Evolutionary conservation across 345 rosid genomes (phyloP).

Genomic region (Xanthoceras sorbifolium): DNA sequence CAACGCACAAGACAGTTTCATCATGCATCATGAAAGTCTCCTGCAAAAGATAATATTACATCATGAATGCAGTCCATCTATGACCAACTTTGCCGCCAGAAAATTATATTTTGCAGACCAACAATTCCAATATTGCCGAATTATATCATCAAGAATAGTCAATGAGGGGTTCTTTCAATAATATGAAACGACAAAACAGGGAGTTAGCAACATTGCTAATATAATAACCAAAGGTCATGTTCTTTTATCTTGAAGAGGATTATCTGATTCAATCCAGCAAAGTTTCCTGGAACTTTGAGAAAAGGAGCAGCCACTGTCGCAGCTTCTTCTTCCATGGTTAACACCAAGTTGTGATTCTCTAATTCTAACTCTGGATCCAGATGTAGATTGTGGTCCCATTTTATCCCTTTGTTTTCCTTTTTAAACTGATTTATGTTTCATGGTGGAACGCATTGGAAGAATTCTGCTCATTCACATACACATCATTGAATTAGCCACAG

Average conservation of each 20-base stretch:
- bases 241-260: not conserved
- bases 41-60: conserved; percentile 44
- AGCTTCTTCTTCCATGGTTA: not conserved
- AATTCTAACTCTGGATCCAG: not conserved
- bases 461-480: not conserved
- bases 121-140: not conserved
- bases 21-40: conserved; percentile 99
- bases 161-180: not conserved
- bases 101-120: not conserved
- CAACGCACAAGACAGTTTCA: conserved; percentile 92
- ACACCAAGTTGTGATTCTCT: not conserved
- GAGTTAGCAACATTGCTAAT: not conserved
- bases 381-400: not conserved
- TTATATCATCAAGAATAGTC: not conserved
- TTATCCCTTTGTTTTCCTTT: not conserved
- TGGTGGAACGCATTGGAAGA: not conserved
- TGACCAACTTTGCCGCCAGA: not conserved
- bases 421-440: conserved; percentile 5
- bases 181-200: not conserved
- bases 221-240: not conserved
- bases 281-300: not conserved
- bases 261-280: not conserved
- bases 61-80: conserved; percentile 10
- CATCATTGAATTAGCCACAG: not conserved
- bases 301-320: not conserved